A percentile compares a stretch with the other conserved stretches of the same genome.
These are phyloP conservation scores for Chlorella vulgaris DNA, from an alignment of 139 green algal species.

Conservation along the genomic window DNA sequence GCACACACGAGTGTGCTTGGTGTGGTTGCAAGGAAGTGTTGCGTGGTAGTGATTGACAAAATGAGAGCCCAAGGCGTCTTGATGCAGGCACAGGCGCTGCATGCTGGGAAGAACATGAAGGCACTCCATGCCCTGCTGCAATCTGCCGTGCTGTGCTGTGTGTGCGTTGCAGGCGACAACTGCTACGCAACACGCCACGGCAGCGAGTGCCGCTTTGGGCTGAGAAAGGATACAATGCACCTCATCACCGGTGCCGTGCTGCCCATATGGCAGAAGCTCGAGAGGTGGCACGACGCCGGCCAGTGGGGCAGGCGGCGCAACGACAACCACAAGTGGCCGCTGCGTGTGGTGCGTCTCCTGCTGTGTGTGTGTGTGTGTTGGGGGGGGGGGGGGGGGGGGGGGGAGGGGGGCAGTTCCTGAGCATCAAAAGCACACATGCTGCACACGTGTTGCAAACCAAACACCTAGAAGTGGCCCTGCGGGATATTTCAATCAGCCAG, in stretches of 20 bases:
- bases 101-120: neutral
- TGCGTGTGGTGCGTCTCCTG: constrained; percentile 22
- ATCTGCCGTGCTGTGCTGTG: neutral
- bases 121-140: too few species aligned
- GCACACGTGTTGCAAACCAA: neutral
- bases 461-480: too few species aligned
- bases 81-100: too few species aligned
- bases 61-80: too few species aligned
- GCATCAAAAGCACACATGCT: too few species aligned
- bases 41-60: too few species aligned
- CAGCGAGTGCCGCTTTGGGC: constrained; percentile 5
- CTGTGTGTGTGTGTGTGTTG: too few species aligned
- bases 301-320: constrained; percentile 4
- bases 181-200: neutral
- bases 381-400: too few species aligned
- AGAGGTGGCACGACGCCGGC: constrained; percentile 13
- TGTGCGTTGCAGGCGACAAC: neutral
- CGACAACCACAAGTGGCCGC: constrained; percentile 26
- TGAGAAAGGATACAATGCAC: constrained; percentile 19
- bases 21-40: neutral
- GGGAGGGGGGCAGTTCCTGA: too few species aligned
- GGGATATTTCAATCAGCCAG: too few species aligned
- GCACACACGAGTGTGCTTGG: neutral
- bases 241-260: constrained; percentile 41
- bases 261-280: constrained; percentile 33